Conservation (phyloP, 768 basidiomycete genomes). For the Calocybe indica region DNA sequence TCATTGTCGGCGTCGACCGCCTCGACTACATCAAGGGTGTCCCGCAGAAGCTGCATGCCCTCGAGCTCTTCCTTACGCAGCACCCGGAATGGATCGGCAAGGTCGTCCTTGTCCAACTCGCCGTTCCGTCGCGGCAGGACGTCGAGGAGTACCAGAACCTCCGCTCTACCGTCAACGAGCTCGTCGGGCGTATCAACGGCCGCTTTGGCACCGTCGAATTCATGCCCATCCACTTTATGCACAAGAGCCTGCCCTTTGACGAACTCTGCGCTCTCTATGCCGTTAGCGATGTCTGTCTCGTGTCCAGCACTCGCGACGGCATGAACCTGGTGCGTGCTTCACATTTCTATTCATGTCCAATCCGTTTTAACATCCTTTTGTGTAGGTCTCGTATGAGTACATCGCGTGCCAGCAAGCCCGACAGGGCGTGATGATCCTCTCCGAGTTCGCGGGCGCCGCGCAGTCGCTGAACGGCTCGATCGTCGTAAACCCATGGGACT, state of each 20-base stretch:
- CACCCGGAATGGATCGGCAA: constrained; percentile 99
- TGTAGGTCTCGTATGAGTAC: constrained; percentile 96
- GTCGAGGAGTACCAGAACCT: constrained; percentile 99
- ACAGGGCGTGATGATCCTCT: constrained; percentile 96
- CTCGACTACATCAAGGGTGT: constrained; percentile 99
- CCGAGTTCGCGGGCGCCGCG: constrained; percentile 97
- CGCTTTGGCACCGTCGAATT: constrained; percentile 99
- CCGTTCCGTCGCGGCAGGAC: constrained; percentile 95
- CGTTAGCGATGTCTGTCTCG: constrained; percentile 92
- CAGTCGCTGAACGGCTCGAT: constrained; percentile 93
- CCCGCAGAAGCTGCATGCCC: constrained; percentile 94
- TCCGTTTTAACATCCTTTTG: constrained; percentile 20
- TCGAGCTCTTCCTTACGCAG: constrained; percentile 94
- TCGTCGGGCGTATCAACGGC: constrained; percentile 97
- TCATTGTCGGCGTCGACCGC: constrained; percentile 97
- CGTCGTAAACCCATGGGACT: constrained; percentile 99
- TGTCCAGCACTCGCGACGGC: constrained; percentile 92
- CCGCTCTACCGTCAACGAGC: constrained; percentile 91
- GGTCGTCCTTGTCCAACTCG: constrained; percentile 94
- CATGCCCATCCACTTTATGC: constrained; percentile 99
- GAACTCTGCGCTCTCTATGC: constrained; percentile 98
- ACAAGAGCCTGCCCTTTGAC: constrained; percentile 88
- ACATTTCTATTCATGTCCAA: not conserved
- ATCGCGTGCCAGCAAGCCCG: constrained; percentile 90
- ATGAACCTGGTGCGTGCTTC: constrained; percentile 88